Percentiles rank a stretch among this genome's conserved stretches.
Conservation (phyloP, 2,329 filamentous ascomycete genomes). For the Fusarium pilosicola region DNA sequence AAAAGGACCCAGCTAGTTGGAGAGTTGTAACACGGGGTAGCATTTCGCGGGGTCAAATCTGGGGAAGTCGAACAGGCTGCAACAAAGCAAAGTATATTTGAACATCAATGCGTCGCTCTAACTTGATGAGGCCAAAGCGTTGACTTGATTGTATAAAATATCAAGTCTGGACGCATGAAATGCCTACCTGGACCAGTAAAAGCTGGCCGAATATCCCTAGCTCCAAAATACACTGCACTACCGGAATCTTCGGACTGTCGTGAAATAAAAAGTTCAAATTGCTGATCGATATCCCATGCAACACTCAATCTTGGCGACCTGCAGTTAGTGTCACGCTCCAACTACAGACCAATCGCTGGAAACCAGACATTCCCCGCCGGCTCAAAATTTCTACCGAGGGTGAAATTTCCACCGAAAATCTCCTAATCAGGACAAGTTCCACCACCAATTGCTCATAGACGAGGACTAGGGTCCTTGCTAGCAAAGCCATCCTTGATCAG, state of each 20-base stretch:
- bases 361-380: not conserved
- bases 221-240: not conserved
- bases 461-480: not conserved
- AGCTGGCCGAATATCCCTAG: not conserved
- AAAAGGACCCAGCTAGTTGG: not conserved
- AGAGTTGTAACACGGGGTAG: not conserved
- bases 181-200: not conserved
- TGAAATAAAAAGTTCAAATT: rapidly evolving
- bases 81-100: not conserved
- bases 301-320: not conserved
- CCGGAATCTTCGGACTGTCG: not conserved
- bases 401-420: not conserved
- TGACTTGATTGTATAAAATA: no score
- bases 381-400: not conserved
- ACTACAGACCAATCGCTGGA: not conserved
- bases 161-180: no score
- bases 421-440: not conserved
- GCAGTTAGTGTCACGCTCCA: not conserved
- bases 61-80: not conserved
- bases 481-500: not conserved
- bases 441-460: not conserved
- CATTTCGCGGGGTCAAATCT: not conserved
- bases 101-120: no score
- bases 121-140: no score
- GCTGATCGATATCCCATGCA: not conserved